Conservation (phyloP, 2,329 filamentous ascomycete species). For the Penicillium fuscoglaucum region DNA sequence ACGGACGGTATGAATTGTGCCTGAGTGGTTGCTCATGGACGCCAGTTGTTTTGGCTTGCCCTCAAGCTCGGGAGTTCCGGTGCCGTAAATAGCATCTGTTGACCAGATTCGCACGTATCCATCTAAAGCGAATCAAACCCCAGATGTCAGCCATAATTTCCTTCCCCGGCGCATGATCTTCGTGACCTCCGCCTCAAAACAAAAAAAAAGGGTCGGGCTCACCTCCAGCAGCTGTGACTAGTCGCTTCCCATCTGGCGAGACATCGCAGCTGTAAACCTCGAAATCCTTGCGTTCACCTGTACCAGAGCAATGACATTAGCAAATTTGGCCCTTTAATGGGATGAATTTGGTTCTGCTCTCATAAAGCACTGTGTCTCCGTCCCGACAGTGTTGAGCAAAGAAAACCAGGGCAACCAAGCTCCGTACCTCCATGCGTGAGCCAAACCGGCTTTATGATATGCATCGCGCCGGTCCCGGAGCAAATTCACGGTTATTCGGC, state of each 20-base stretch:
- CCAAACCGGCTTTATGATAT: conserved; percentile 93
- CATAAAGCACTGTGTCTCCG: not conserved
- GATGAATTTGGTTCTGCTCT: not conserved
- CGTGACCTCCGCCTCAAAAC: not conserved
- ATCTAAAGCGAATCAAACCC: conserved; percentile 54
- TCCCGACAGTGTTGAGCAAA: not conserved
- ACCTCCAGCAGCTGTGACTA: conserved; percentile 94
- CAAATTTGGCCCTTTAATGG: not conserved
- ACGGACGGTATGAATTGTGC: conserved; percentile 93
- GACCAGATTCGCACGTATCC: conserved; percentile 98
- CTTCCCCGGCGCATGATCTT: not conserved
- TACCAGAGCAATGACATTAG: conserved; percentile 20
- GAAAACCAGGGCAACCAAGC: conserved; percentile 4
- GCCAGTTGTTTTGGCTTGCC: conserved; percentile 87
- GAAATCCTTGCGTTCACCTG: conserved; percentile 94
- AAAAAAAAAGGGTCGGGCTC: conserved; percentile 35
- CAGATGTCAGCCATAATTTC: conserved; percentile 11
- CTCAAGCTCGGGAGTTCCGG: conserved; percentile 67
- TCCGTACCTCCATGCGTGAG: conserved; percentile 80
- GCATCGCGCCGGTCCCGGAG: conserved; percentile 54
- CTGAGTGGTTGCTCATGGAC: conserved; percentile 97
- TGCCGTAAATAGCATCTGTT: conserved; percentile 85
- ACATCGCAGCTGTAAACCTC: conserved; percentile 99
- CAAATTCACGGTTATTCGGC: conserved; percentile 6
- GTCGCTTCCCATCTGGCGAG: conserved; percentile 85